Base-by-base conservation (phyloP, 345 rosid species). In the Gynandropsis gynandra region DNA sequence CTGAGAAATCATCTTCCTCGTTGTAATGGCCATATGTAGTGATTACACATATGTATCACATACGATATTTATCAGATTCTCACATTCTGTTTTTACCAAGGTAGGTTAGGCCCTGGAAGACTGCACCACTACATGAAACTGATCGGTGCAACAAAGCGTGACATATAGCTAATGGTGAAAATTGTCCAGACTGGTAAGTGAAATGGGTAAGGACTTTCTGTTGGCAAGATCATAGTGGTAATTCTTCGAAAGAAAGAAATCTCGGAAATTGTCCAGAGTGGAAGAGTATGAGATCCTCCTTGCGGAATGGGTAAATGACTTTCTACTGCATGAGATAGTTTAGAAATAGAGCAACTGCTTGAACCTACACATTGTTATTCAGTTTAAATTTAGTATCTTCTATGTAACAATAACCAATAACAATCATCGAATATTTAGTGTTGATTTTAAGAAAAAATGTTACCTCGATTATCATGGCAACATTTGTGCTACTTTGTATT, bases 401-500 rank as follows among this genome's bases (percentile, higher is more conserved):
- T 27, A 7, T 12, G 7, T 7, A 12, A 4, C 49, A 17, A 17
- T 16, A 44, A 1, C 32, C 10, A 58, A 18, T 37, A 4, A 8
- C 16, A 43, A 10, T n/a, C 14, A 55, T 10, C 16, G 16, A 20
- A 54, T 29, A 6, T 15, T 29, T 50, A 33, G 10, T 5, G 29
- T 24, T 24, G 29, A 24, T 24, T 32, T 13, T 36, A 38, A 24
- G 16, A 13, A 37, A 37, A 47, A n/a, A n/a, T n/a, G n/a, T n/a
- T 65, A 84, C 98, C 92, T 90, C 95, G 11, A 77, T 39, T 66
- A 84, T 87, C 66, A 44, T 74, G 70, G 98, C 87, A 38, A 90
- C 92, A 57, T 74, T 79, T 13, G 61, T 18, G 58, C 98, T 90
- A 65, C 69, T 68, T 75, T 90, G 98, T 10, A 90, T 95, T 96